phyloP scores from a whole-genome alignment of 78 protist species.

The Pelomyxa schiedti region DNA sequence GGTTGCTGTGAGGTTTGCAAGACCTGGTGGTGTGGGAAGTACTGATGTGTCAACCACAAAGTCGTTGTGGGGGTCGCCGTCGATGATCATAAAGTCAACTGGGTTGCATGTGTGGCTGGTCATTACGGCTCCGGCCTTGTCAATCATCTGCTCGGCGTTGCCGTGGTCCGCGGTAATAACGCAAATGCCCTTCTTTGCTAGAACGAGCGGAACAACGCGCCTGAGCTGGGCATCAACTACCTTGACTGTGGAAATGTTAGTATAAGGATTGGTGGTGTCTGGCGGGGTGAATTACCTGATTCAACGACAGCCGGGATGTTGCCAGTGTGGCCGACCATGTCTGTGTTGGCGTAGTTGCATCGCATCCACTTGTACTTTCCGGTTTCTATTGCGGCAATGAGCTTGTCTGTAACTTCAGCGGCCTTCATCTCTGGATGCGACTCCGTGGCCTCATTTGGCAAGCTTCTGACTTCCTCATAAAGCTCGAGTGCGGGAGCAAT shows the following conservation, averaged over 20 bases:
- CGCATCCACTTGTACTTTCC: constrained; percentile 14
- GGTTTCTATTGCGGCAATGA: constrained; percentile 13
- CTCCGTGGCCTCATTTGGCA: constrained; percentile 1
- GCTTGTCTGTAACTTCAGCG: constrained; percentile 29
- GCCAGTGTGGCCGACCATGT: constrained; percentile 73
- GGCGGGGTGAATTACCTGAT: too few species aligned
- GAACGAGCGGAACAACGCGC: not conserved
- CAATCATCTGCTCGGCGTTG: constrained; percentile 46
- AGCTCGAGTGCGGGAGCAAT: constrained; percentile 8
- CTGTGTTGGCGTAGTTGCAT: constrained; percentile 54
- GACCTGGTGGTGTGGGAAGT: constrained; percentile 8
- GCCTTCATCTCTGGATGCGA: constrained; percentile 57
- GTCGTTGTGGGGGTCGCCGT: not conserved
- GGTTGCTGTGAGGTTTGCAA: constrained; percentile 32
- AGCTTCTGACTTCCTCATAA: not conserved
- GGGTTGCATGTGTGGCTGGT: constrained; percentile 28
- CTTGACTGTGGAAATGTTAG: too few species aligned
- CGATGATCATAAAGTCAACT: constrained; percentile 4
- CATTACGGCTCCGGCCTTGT: not conserved
- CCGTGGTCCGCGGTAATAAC: constrained; percentile 62
- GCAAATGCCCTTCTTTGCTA: constrained; percentile 3
- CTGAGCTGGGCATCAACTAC: constrained; percentile 8
- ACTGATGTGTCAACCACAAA: not conserved
- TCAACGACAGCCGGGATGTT: constrained; percentile 10
- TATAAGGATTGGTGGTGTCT: too few species aligned